Conservation (phyloP, 2,329 filamentous ascomycete genomes). For the Shiraia sp. region DNA sequence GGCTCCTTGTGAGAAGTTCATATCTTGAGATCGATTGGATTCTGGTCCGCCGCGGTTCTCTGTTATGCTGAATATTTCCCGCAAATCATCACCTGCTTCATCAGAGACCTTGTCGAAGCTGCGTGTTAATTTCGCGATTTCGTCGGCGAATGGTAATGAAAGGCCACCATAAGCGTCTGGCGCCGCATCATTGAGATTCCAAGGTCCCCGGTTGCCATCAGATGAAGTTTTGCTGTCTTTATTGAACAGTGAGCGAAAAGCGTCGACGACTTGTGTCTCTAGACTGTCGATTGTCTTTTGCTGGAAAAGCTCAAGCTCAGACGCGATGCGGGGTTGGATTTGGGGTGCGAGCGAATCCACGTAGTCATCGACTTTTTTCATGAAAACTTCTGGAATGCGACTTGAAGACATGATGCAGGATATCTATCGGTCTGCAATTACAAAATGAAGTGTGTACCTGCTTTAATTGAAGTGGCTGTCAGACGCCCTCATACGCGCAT, state of each 20-base stretch:
- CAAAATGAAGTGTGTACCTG: too few species aligned
- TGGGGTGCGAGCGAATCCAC: constrained; percentile 36
- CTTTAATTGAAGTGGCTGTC: too few species aligned
- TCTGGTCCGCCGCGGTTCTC: constrained; percentile 17
- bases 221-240: constrained; percentile 20
- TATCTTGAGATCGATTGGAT: constrained; percentile 18
- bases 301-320: constrained; percentile 34
- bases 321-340: constrained; percentile 36
- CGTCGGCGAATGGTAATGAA: constrained; percentile 34
- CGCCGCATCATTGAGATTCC: constrained; percentile 29
- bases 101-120: constrained; percentile 34
- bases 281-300: constrained; percentile 38
- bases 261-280: constrained; percentile 33
- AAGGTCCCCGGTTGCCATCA: constrained; percentile 20
- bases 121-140: constrained; percentile 34
- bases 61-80: constrained; percentile 33
- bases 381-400: constrained; percentile 24
- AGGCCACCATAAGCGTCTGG: constrained; percentile 35
- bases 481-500: neutral
- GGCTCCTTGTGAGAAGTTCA: constrained; percentile 21
- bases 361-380: constrained; percentile 35
- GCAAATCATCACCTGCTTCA: constrained; percentile 30
- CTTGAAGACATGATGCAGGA: constrained; percentile 9
- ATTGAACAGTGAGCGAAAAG: constrained; percentile 33
- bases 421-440: too few species aligned